These are phyloP conservation scores for Yamadazyma olivae DNA, from an alignment of 805 yeast genomes.

Conservation along the genomic window DNA sequence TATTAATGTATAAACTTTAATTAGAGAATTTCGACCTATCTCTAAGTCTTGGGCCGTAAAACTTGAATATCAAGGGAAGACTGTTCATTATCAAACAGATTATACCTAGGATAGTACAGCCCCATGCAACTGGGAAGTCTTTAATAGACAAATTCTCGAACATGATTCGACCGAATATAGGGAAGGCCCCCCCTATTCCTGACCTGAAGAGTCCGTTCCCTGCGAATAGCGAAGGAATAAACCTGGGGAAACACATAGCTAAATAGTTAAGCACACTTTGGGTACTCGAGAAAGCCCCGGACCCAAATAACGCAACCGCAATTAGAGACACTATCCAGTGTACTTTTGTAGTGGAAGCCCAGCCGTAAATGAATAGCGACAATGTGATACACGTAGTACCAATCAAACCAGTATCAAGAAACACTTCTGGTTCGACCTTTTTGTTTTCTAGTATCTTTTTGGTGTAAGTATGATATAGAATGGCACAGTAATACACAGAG, in stretches of 20 bases:
- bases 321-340: slow-evolving; percentile 51
- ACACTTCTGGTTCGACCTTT: slow-evolving; percentile 36
- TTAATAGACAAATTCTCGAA: slow-evolving; percentile 47
- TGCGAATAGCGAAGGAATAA: slow-evolving; percentile 55
- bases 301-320: slow-evolving; percentile 38
- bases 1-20: background rate
- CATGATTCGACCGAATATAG: slow-evolving; percentile 60
- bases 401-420: slow-evolving; percentile 35
- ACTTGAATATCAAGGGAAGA: slow-evolving; percentile 65
- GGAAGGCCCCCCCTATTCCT: slow-evolving; percentile 53
- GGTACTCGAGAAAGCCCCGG: slow-evolving; percentile 42
- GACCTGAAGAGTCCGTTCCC: slow-evolving; percentile 50
- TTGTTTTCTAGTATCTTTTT: slow-evolving; percentile 11
- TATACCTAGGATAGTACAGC: slow-evolving; percentile 59
- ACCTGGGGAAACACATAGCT: slow-evolving; percentile 43
- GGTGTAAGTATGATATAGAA: slow-evolving; percentile 2
- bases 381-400: slow-evolving; percentile 40
- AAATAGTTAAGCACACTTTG: slow-evolving; percentile 50
- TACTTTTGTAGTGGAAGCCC: slow-evolving; percentile 38
- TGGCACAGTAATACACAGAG: slow-evolving; percentile 1
- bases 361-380: slow-evolving; percentile 46
- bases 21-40: slow-evolving; percentile 46
- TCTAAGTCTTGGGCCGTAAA: slow-evolving; percentile 58
- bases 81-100: slow-evolving; percentile 69
- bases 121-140: slow-evolving; percentile 58